A percentile compares a stretch with the other conserved stretches of the same genome.
Evolutionary conservation across 331 rosid genomes (phyloP).

Genomic region (Rosa hybrid): DNA sequence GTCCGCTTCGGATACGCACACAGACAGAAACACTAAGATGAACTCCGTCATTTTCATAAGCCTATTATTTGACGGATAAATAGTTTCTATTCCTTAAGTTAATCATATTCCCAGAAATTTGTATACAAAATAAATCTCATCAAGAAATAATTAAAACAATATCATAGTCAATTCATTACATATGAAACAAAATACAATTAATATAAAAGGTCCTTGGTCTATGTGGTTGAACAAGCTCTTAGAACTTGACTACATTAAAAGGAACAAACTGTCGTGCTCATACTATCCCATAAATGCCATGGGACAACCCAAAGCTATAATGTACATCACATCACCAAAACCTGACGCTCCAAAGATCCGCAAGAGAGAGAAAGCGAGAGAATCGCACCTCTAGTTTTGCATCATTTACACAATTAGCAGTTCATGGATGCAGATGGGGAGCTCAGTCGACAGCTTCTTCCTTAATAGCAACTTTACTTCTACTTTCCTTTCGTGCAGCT

Average conservation of each 20-base stretch:
- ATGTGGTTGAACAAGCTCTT: background rate
- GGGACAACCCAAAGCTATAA: background rate
- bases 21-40: no score
- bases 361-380: background rate
- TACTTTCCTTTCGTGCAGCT: slow-evolving; percentile 11
- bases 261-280: background rate
- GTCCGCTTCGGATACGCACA: no score
- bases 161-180: background rate
- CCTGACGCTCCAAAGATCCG: background rate
- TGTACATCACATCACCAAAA: background rate
- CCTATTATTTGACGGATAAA: no score
- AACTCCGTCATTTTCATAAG: no score
- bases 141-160: background rate
- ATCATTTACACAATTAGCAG: background rate
- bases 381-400: slow-evolving; percentile 3
- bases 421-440: background rate
- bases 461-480: slow-evolving; percentile 19
- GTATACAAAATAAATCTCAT: background rate
- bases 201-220: background rate
- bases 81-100: no score
- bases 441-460: slow-evolving; percentile 39
- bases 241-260: background rate
- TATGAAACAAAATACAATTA: background rate
- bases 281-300: background rate
- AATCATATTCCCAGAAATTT: background rate